Evolutionary conservation across 768 basidiomycete species (phyloP), one percentile per base, ranked within the genome.

Genomic region (Russula compacta): DNA sequence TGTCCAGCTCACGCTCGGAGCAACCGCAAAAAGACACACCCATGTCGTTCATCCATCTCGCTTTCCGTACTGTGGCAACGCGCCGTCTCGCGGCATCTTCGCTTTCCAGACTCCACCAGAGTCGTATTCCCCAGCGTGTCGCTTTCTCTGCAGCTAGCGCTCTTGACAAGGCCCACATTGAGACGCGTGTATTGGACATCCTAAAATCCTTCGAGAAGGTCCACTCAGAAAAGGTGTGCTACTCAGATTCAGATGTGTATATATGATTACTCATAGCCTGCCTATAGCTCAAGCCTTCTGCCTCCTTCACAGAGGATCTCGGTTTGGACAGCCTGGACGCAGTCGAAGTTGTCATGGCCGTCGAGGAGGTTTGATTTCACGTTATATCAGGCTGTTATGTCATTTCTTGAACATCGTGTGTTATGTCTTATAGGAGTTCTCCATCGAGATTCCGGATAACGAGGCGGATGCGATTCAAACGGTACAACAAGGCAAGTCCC

Each of bases 321-420:
- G 92, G 91, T 35, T 81, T 97, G 36, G 97, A 99, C 75, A 98
- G 94, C 69, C 77, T 99, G 71, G 97, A 99, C 73, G 83, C 94
- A 19, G 95, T 99, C 19, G 97, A 99, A 74, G 94, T 98, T 32
- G 91, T 98, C 68, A 97, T 99, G 94, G 93, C 95, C 43, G 87
- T 99, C 67, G 97, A 99, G 77, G 97, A 94, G 83, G 87, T 84
- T 67, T 48, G 71, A 48, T 38, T 53, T 43, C 4, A 19, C 49
- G 29, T 10, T 19, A 46, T 42, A 1, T 17, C 24, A 8, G 11
- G 3, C 42, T 33, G 39, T 38, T 58, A n/a, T 21, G 49, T 58
- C 61, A 57, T 43, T 43, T 43, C 61, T 57, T 17, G 42, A 54
- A 57, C 35, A 35, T 32, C 14, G 17, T 36, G 36, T 7, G 14